Base-by-base conservation (phyloP, 371 early-diverging fungal genomes). In the Dichotomocladium elegans region DNA sequence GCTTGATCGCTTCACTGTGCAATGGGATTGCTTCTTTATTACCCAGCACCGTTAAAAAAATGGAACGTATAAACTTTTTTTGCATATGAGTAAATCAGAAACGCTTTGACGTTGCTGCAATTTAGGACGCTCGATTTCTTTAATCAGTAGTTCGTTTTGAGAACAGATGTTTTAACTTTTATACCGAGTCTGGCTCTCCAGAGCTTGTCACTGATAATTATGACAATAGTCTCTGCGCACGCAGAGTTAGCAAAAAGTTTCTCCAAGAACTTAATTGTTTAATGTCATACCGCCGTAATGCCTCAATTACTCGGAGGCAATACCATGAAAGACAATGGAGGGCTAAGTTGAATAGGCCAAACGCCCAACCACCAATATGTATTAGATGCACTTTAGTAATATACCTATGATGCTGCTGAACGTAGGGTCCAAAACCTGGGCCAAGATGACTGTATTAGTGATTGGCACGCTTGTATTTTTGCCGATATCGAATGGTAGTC, bases 201-300 rank as follows among this genome's bases (percentile, higher is more conserved):
- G n/a, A n/a, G 86, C 80, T 99, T 99, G 87, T 99, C 99, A 51
- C 99, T 99, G 17, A 99, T 89, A 44, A 99, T 72, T 72, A 99
- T 85, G 75, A 98, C 95, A 78, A 95, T 93, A 56, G 82, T 81
- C 27, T 82, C 91, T 62, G 94, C 93, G 41, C 88, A 88, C 30
- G 97, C 99, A 68, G 98, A 94, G 57, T 95, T 93, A 99, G 60
- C 93, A 84, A 64, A 82, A 80, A 26, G 89, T 88, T 61, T 91
- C 88, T 66, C 86, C 83, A 77, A 99, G 99, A 22, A 97, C 92
- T 40, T 94, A 86, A 68, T 86, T 98, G 96, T 7, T 96, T 96
- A 42, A 99, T 94, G 72, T 99, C 99, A 50, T 70, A 70, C 1
- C 63, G 64, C 17, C 66, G 43, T 30, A 70, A 56, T 30, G 71